These are phyloP conservation scores for Botrytis fabae DNA, from an alignment of 2,329 filamentous ascomycete genomes.

Conservation along the genomic window DNA sequence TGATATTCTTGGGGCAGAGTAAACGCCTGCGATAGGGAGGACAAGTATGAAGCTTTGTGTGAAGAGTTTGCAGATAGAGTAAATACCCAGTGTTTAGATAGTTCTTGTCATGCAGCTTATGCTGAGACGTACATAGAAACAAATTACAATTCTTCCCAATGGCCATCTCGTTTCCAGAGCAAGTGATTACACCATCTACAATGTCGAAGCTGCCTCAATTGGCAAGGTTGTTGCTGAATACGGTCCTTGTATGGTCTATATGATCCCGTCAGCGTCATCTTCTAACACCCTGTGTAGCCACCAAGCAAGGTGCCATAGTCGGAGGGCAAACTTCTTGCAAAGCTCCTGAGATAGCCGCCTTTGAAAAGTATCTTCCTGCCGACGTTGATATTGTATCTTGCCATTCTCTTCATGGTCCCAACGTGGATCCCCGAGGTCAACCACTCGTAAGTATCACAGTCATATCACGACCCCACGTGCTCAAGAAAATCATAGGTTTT, in stretches of 20 bases:
- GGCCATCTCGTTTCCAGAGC: slow-evolving; percentile 92
- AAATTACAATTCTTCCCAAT: slow-evolving; percentile 87
- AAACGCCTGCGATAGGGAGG: slow-evolving; percentile 89
- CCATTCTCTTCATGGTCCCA: slow-evolving; percentile 93
- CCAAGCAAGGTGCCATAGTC: slow-evolving; percentile 91
- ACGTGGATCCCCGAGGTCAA: slow-evolving; percentile 83
- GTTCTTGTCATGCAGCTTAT: slow-evolving; percentile 35
- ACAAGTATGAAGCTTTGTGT: slow-evolving; percentile 78
- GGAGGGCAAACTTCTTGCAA: slow-evolving; percentile 99
- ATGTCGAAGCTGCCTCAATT: slow-evolving; percentile 91
- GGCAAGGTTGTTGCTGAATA: slow-evolving; percentile 83
- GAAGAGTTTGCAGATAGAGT: slow-evolving; percentile 85
- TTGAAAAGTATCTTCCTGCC: slow-evolving; percentile 80
- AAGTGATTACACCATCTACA: slow-evolving; percentile 99
- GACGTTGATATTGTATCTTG: slow-evolving; percentile 95
- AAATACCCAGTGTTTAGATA: slow-evolving; percentile 54
- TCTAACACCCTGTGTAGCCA: slow-evolving; percentile 58
- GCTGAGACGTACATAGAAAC: slow-evolving; percentile 60
- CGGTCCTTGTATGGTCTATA: slow-evolving; percentile 75
- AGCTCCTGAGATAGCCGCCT: slow-evolving; percentile 90
- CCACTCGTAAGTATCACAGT: slow-evolving; percentile 63
- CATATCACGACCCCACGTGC: slow-evolving; percentile 3
- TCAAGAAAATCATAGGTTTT: slow-evolving; percentile 54
- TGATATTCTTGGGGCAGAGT: slow-evolving; percentile 59
- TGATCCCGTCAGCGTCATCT: slow-evolving; percentile 20